Evolutionary conservation across 257 asterid genomes (phyloP).

Genomic region (Nicotiana benthamiana): DNA sequence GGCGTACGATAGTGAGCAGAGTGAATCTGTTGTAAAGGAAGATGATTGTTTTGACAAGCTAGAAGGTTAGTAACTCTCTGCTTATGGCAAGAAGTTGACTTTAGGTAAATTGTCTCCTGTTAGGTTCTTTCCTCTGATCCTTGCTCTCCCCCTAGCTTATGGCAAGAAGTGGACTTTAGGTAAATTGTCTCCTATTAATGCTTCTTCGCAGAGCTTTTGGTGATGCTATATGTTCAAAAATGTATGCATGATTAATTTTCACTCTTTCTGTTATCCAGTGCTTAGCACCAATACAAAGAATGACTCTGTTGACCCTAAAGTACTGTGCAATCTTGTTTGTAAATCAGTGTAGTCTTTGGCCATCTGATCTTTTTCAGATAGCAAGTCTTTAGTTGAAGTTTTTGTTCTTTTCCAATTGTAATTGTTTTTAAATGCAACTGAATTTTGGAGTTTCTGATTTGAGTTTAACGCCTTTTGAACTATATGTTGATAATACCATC

Average conservation of each 20-base stretch:
- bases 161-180: neutral
- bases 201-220: neutral
- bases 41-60: conserved; percentile 50
- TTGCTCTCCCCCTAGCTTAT: neutral
- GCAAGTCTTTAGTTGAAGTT: neutral
- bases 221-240: neutral
- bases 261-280: neutral
- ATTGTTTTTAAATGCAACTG: neutral
- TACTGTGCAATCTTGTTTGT: neutral
- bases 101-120: neutral
- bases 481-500: neutral
- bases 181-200: neutral
- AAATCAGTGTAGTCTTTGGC: neutral
- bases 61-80: conserved; percentile 60
- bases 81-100: neutral
- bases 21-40: conserved; percentile 32
- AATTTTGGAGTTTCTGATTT: neutral
- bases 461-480: neutral
- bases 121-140: neutral
- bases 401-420: neutral
- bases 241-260: neutral
- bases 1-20: conserved; percentile 48
- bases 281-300: neutral
- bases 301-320: neutral
- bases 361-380: neutral